Percentiles rank a stretch among this genome's conserved stretches.
Conservation (phyloP, 345 rosid genomes). For the Eucalyptus grandis region DNA sequence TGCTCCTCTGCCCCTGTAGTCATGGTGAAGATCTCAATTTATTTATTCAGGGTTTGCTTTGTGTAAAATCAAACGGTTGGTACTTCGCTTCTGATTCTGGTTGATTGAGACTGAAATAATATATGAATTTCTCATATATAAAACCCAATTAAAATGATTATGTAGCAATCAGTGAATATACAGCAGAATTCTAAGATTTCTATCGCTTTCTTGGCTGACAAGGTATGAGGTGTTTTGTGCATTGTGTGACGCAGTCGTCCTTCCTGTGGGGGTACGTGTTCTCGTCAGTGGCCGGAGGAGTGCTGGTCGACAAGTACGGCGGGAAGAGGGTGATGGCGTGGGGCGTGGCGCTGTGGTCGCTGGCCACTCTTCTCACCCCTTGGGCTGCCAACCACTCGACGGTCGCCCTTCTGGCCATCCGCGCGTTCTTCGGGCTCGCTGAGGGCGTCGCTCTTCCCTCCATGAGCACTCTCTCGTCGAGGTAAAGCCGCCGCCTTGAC, state of each 20-base stretch:
- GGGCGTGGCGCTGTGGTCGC: constrained; percentile 86
- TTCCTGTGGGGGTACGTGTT: constrained; percentile 97
- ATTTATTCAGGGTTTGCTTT: background rate
- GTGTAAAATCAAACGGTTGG: background rate
- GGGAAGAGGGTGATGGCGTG: constrained; percentile 81
- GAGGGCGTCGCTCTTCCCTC: constrained; percentile 92
- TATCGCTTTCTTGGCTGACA: background rate
- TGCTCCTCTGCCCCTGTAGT: background rate
- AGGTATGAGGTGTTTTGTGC: background rate
- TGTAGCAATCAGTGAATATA: background rate
- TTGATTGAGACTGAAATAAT: background rate
- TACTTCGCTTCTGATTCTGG: background rate
- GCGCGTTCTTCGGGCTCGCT: constrained; percentile 86
- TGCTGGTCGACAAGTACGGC: constrained; percentile 76
- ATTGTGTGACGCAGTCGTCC: constrained; percentile 43
- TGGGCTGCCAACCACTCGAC: constrained; percentile 90
- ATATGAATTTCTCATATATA: background rate
- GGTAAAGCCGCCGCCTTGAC: constrained; percentile 20
- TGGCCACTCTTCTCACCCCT: constrained; percentile 88
- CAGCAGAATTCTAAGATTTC: background rate
- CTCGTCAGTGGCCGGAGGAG: constrained; percentile 83
- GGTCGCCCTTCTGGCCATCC: constrained; percentile 40
- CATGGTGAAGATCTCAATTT: background rate
- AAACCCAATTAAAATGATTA: background rate
- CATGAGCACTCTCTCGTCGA: constrained; percentile 74